Evolutionary conservation across 2,329 filamentous ascomycete species (phyloP), one percentile per base, ranked within the genome.

Genomic region (Anthostomella pinea): DNA sequence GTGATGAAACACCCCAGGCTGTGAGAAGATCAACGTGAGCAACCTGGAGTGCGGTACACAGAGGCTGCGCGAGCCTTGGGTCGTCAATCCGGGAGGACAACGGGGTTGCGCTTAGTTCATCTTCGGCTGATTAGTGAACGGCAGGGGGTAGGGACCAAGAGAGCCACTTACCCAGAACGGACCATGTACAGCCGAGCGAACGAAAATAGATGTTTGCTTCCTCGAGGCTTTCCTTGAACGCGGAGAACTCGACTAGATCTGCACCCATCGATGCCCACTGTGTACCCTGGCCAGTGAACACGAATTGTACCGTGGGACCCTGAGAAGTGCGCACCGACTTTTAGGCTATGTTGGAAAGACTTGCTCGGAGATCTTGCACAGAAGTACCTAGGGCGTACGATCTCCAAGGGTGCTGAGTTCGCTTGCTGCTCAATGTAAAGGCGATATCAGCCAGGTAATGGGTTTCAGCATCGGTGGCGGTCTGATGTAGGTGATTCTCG

Each of bases 271-370:
- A 22, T 2, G 20, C 17, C 16, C 40, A 52, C 11, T 55, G 52
- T 0, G 49, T 49, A 3, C 49, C 52, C 23, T 55, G 50, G 1
- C 52, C 52, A 4, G 56, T 57, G 38, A 60, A 60, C 3, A 59
- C 48, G n/a, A 47, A 44, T 8, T n/a, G 16, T 13, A 36, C 5
- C 4, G 8, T 16, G 6, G 24, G 32, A n/a, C n/a, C 13, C 15
- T 21, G 25, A 17, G 32, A 19, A 6, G 30, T 16, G 11, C 29
- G 33, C 13, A 26, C 15, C 20, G 33, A 20, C 11, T 32, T 32
- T 18, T 22, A 11, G 17, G 7, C 18, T 7, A 16, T 16, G 8
- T 21, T 20, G 5, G 27, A 7, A 5, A 30, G 13, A n/a, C 27
- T 16, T 11, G 7, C 16, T 16, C 16, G 27, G 27, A 30, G 27